Evolutionary conservation across 2,329 filamentous ascomycete genomes (phyloP), one percentile per base, ranked within the genome.

Genomic region (Colletotrichum tropicale): DNA sequence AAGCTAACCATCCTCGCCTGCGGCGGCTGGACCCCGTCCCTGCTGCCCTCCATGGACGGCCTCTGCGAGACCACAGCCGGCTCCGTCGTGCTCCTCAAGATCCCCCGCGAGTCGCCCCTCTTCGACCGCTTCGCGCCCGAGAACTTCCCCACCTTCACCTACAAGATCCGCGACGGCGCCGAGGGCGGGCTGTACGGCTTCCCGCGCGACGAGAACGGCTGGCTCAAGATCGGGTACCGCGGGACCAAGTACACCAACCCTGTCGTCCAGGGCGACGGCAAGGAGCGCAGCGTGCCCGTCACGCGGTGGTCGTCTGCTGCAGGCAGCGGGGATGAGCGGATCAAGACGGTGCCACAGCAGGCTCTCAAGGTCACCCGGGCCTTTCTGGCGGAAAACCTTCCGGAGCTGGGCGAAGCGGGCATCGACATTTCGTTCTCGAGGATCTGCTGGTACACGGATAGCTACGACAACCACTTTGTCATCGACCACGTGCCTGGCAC

Each of bases 361-460:
- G 80, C 82, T 2, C 60, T 80, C 3, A 48, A 79, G 6, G 80
- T 78, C 6, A 79, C 82, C 18, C 78, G 81, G 26, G 38, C 66
- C 10, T 86, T 88, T 72, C 71, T 87, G 3, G 79, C 82, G n/a
- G 80, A 83, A 8, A 84, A 86, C 76, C 78, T 89, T 7, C 87
- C 88, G 0, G 87, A 89, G 69, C 80, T 89, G 18, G 77, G 75
- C 3, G 66, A 77, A 21, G 77, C 81, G 43, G 77, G 79, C 4
- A 78, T 88, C 61, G 76, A 79, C 6, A 77, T 88, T 66, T 84
- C 86, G 3, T 82, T 67, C 15, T 82, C 80, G 0, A 84, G 89
- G 28, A 85, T 92, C 5, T 93, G 91, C 82, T 92, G 89, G 89
- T 92, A 92, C 79, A 90, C 86, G 0, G 91, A 92, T 77, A 90